Conservation (phyloP, 2,329 filamentous ascomycete genomes). For the Sclerotinia glacialis region DNA sequence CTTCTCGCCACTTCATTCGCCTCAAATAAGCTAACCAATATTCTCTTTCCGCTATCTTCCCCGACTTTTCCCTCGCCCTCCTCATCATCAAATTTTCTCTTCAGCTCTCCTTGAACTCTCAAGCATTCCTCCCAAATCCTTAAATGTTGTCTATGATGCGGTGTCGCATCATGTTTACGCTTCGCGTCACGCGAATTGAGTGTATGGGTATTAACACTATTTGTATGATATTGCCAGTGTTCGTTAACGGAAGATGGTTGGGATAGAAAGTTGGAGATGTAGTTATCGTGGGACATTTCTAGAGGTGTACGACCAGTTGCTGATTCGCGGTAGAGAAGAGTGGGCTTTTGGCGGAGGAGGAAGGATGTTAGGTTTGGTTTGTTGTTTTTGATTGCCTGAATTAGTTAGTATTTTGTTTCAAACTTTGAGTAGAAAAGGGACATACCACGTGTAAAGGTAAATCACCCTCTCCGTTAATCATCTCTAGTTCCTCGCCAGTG, state of each 20-base stretch:
- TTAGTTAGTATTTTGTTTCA: slow-evolving; percentile 41
- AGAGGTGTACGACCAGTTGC: slow-evolving; percentile 70
- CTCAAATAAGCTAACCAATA: slow-evolving; percentile 55
- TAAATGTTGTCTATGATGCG: not conserved
- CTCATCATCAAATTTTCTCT: slow-evolving; percentile 15
- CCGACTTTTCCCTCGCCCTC: slow-evolving; percentile 27
- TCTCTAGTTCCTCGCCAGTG: slow-evolving; percentile 52
- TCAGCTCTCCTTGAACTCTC: slow-evolving; percentile 14
- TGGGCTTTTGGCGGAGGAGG: slow-evolving; percentile 32
- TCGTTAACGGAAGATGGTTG: slow-evolving; percentile 27
- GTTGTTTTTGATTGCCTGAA: slow-evolving; percentile 37
- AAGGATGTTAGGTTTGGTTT: slow-evolving; percentile 28
- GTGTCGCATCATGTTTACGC: not conserved
- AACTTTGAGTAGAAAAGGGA: slow-evolving; percentile 38
- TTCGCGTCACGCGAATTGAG: not conserved
- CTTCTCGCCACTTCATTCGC: slow-evolving; percentile 60
- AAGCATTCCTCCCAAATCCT: slow-evolving; percentile 19
- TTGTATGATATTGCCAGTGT: slow-evolving; percentile 30
- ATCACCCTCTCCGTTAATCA: slow-evolving; percentile 64
- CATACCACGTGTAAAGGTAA: slow-evolving; percentile 59
- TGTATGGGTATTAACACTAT: not conserved
- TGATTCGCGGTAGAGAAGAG: slow-evolving; percentile 66
- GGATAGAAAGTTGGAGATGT: slow-evolving; percentile 41
- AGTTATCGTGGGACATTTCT: slow-evolving; percentile 61
- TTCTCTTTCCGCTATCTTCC: slow-evolving; percentile 44